Evolutionary conservation across 345 rosid species (phyloP).

Genomic region (Hypericum perforatum): DNA sequence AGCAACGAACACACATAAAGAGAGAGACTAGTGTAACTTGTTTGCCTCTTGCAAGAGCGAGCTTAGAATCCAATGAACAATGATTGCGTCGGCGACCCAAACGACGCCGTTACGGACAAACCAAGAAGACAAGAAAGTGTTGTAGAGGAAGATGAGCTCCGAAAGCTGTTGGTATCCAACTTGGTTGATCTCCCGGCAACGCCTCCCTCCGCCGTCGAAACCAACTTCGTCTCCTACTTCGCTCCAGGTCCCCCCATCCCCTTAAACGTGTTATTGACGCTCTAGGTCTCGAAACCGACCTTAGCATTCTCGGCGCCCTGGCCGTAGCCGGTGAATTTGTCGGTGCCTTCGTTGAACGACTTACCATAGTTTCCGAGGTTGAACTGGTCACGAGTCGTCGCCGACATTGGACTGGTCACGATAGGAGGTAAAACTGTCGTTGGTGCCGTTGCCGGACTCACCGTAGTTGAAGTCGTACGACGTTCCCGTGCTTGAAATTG

Average conservation of each 20-base stretch:
- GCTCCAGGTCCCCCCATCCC: conserved; percentile 11
- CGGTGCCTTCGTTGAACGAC: conserved; percentile 46
- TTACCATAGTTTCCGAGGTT: conserved; percentile 46
- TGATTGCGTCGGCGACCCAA: no score
- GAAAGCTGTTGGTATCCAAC: conserved; percentile 41
- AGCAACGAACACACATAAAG: conserved; percentile 35
- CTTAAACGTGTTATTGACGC: conserved; percentile 42
- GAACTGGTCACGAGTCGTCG: conserved; percentile 37
- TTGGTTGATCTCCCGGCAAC: conserved; percentile 37
- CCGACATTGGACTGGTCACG: conserved; percentile 51
- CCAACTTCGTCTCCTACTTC: no score
- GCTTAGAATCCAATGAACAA: no score
- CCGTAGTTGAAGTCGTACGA: conserved; percentile 32
- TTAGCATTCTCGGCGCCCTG: no score
- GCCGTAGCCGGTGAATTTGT: conserved; percentile 43
- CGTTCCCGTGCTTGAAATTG: conserved; percentile 47
- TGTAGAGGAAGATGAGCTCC: no score
- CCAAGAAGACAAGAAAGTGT: no score
- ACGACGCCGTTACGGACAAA: no score
- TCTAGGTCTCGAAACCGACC: conserved; percentile 50
- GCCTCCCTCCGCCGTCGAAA: conserved; percentile 18
- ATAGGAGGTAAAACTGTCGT: conserved; percentile 44
- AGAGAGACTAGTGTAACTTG: no score
- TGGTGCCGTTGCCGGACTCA: no score
- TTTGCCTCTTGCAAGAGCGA: no score